Evolutionary conservation across 176 grass and related monocot species (phyloP).

Genomic region (Eragrostis curvula): DNA sequence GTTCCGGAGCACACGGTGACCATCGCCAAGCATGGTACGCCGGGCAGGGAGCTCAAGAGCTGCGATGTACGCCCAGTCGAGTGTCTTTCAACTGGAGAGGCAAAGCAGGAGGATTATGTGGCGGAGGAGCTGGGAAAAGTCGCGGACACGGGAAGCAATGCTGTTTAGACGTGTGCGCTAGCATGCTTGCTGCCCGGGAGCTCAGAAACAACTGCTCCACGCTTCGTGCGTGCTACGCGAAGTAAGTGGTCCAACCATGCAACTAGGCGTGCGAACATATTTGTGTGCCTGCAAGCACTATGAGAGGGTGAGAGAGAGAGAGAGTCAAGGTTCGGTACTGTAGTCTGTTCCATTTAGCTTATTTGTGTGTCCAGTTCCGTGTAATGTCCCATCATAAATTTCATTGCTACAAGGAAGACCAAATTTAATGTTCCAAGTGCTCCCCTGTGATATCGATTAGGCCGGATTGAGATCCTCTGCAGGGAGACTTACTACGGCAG

Average conservation of each 20-base stretch:
- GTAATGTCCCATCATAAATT: not conserved
- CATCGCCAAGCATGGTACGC: constrained; percentile 28
- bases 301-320: not conserved
- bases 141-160: not conserved
- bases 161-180: not conserved
- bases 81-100: not conserved
- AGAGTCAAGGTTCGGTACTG: not conserved
- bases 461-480: too few relatives aligned
- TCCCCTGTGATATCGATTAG: not conserved
- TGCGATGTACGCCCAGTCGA: constrained; percentile 11
- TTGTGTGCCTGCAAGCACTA: not conserved
- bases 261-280: not conserved
- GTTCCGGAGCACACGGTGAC: not conserved
- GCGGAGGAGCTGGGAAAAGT: not conserved
- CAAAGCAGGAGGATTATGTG: not conserved
- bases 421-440: not conserved
- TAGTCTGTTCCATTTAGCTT: not conserved
- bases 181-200: not conserved
- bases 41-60: constrained; percentile 21
- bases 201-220: not conserved
- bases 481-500: too few relatives aligned
- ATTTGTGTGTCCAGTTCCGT: not conserved
- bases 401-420: not conserved
- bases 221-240: not conserved
- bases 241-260: constrained; percentile 6